A percentile compares a stretch with the other conserved stretches of the same genome.
These are phyloP conservation scores for Cyclotella baltica DNA, from an alignment of 108 stramenopile species.

Conservation along the genomic window DNA sequence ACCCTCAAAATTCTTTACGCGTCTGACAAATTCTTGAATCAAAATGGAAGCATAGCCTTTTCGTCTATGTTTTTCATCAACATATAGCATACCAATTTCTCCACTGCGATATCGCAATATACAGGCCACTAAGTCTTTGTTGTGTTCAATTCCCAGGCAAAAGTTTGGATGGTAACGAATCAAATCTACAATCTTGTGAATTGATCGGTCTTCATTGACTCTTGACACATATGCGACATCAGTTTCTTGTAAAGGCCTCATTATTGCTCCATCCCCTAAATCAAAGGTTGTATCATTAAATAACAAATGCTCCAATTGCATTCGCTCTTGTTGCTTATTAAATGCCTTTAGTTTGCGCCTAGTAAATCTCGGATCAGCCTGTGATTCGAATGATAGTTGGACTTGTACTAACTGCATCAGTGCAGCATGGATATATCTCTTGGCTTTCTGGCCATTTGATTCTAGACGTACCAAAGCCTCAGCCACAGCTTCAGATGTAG, in stretches of 20 bases:
- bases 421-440: slow-evolving; percentile 18
- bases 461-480: slow-evolving; percentile 47
- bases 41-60: slow-evolving; percentile 48
- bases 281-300: slow-evolving; percentile 25
- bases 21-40: slow-evolving; percentile 43
- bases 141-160: slow-evolving; percentile 58
- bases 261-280: slow-evolving; percentile 33
- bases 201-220: slow-evolving; percentile 31
- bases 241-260: slow-evolving; percentile 29
- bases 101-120: slow-evolving; percentile 61
- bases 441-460: slow-evolving; percentile 9
- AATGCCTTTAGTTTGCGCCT: neutral
- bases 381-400: neutral
- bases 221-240: slow-evolving; percentile 7
- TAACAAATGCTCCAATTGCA: slow-evolving; percentile 19
- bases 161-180: slow-evolving; percentile 21
- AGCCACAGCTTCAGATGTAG: slow-evolving; percentile 64
- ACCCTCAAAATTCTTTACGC: slow-evolving; percentile 19
- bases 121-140: slow-evolving; percentile 42
- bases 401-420: neutral
- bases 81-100: slow-evolving; percentile 59
- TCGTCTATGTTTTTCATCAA: slow-evolving; percentile 52
- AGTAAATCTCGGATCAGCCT: neutral
- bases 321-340: neutral
- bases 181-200: slow-evolving; percentile 19